Evolutionary conservation across 257 asterid genomes (phyloP), one percentile per base, ranked within the genome.

Genomic region (Marsdenia floribunda): DNA sequence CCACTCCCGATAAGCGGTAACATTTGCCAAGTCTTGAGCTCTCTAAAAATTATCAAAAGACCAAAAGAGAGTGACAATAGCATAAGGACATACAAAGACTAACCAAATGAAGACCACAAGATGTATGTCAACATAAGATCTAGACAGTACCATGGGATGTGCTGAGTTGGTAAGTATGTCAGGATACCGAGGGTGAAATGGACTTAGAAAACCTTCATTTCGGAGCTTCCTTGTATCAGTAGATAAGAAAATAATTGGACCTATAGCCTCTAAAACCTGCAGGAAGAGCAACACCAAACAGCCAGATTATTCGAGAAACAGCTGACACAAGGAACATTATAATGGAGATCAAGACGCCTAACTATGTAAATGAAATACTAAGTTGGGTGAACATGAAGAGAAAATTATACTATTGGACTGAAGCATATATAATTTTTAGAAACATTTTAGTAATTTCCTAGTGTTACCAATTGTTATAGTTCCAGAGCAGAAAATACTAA

Each of bases 1-100:
- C 99, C 99, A 94, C 76, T 94, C 98, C 21, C 93, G 89, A 78
- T 94, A 94, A 42, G 97, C 87, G 64, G 98, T 92, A 82, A 94
- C 98, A 84, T 94, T 92, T 78, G 98, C 99, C 82, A 94, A 88
- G 86, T 94, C 99, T 85, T 94, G 99, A 76, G 99, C 99, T 85
- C 99, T 92, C 99, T 94, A 89, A 81, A 77, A 74, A 47, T 35
- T 65, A 68, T 76, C 68, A 58, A 49, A 66, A 50, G 38, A 42
- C 46, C 61, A 53, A 72, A 58, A 78, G 18, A 63, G 55, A 57
- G 16, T 21, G 73, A 77, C 66, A 81, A 50, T 58, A 61, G 47
- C 59, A 70, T 75, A 74, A 75, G 75, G 74, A 60, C 77, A 79
- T 52, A 67, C 35, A 67, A 58, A 49, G 65, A 77, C 46, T 44